Base-by-base conservation (phyloP, 1,284 basidiomycete genomes). In the Marasmius tenuissimus region DNA sequence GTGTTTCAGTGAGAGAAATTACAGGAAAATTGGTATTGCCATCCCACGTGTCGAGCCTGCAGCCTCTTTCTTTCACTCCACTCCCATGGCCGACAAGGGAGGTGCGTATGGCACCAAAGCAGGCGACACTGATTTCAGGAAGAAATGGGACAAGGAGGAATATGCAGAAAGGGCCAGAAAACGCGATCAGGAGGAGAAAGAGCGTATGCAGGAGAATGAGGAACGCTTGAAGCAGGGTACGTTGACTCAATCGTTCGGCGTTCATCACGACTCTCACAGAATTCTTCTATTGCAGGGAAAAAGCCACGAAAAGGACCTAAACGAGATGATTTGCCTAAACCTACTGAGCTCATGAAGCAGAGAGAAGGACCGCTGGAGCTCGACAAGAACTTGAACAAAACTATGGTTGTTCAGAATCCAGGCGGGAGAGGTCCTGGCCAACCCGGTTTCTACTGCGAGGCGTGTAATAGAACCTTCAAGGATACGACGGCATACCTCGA, bases 401-500 rank as follows among this genome's bases (percentile, higher is more conserved):
- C 92, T 1, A 91, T 95, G 82, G 89, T 98, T 61, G 94, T 98
- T 9, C 86, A 91, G 69, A 90, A 93, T 70, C 85, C 87, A 3
- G 88, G 90, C 8, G 89, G 88, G 33, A 82, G 84, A 63, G 94
- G 94, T 0, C 86, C 94, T 37, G 91, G 93, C 14, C 92, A 95
- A 64, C 93, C 94, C 16, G 96, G 96, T 0, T 98, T 97, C 78
- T 92, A 87, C 73, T 98, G 96, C 70, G 94, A 96, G 70, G 78
- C 91, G 9, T 98, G 96, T 73, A 91, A 87, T 68, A 82, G 94
- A 67, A 97, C 93, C 20, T 93, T 94, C 76, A 98, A 97, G 75
- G 97, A 99, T 72, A 96, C 89, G 63, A 84, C 91, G 33, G 92
- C 88, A 1, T 99, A 98, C 73, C 80, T 99, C 56, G 97, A 99